Conservation (phyloP, 2,329 filamentous ascomycete genomes). For the Colletotrichum truncatum region DNA sequence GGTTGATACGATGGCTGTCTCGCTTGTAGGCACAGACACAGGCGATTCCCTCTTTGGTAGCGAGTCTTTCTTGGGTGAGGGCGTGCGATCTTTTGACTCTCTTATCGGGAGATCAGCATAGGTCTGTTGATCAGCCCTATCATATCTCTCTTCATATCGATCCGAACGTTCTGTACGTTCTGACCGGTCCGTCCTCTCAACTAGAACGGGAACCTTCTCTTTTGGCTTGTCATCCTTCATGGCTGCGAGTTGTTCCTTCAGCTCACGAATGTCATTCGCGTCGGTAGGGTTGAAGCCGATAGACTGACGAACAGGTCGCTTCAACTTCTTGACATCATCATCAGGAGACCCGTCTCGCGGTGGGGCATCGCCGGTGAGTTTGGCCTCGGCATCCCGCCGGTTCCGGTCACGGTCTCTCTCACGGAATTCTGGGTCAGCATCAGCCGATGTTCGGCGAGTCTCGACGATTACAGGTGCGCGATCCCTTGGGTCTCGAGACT, state of each 20-base stretch:
- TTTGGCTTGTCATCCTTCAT: slow-evolving; percentile 39
- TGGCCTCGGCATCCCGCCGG: slow-evolving; percentile 49
- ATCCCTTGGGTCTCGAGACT: slow-evolving; percentile 26
- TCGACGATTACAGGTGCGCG: slow-evolving; percentile 33
- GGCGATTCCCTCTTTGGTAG: slow-evolving; percentile 21
- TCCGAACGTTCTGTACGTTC: slow-evolving; percentile 9
- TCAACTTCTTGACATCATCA: slow-evolving; percentile 47
- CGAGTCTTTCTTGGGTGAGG: slow-evolving; percentile 26
- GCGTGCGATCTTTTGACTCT: slow-evolving; percentile 18
- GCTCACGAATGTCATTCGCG: slow-evolving; percentile 55
- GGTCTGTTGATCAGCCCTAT: slow-evolving; percentile 15
- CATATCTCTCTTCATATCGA: slow-evolving; percentile 2
- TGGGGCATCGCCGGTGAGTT: slow-evolving; percentile 44
- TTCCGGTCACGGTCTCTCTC: slow-evolving; percentile 38
- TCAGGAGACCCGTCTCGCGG: slow-evolving; percentile 53
- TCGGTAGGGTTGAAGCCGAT: slow-evolving; percentile 63
- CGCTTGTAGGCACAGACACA: slow-evolving; percentile 17
- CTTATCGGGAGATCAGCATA: slow-evolving; percentile 22
- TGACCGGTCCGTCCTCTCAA: slow-evolving; percentile 18
- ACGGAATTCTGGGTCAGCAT: slow-evolving; percentile 34
- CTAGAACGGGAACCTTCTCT: slow-evolving; percentile 18
- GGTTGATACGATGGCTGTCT: slow-evolving; percentile 18
- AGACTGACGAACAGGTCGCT: slow-evolving; percentile 48
- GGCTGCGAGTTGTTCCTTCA: slow-evolving; percentile 60
- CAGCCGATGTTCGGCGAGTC: slow-evolving; percentile 22